These are phyloP conservation scores for Neophaeococcomyces mojaviensis DNA, from an alignment of 2,329 filamentous ascomycete genomes.

Conservation along the genomic window DNA sequence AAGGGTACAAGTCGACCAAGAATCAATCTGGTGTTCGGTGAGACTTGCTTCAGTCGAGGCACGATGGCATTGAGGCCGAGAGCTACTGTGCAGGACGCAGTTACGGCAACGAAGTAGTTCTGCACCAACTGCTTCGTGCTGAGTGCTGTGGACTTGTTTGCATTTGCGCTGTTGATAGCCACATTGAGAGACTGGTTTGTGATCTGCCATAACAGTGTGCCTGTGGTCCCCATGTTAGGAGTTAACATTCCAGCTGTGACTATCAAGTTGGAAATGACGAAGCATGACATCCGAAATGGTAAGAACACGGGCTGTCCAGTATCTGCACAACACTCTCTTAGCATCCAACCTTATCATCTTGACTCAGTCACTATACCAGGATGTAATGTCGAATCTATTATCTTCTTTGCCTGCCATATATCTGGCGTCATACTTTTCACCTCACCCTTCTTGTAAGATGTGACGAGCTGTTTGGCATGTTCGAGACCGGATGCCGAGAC, in stretches of 20 bases:
- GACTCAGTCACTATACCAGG: constrained; percentile 57
- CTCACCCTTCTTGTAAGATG: constrained; percentile 79
- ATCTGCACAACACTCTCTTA: constrained; percentile 47
- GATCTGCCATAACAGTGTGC: constrained; percentile 89
- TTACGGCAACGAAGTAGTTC: constrained; percentile 86
- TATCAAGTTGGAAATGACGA: constrained; percentile 84
- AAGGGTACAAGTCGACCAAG: constrained; percentile 89
- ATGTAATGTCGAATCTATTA: constrained; percentile 92
- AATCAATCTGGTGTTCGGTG: constrained; percentile 66
- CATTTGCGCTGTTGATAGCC: constrained; percentile 93
- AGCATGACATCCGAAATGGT: constrained; percentile 95
- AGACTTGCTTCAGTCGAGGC: constrained; percentile 69
- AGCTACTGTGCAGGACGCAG: constrained; percentile 87
- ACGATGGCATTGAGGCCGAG: constrained; percentile 86
- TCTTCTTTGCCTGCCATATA: constrained; percentile 92
- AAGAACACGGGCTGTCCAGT: constrained; percentile 87
- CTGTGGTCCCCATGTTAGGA: constrained; percentile 57
- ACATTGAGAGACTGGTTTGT: constrained; percentile 97
- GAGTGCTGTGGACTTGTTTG: constrained; percentile 88
- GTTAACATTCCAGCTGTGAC: constrained; percentile 97
- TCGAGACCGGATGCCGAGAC: constrained; percentile 72
- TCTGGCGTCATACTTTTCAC: constrained; percentile 75
- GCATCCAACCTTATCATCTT: background rate
- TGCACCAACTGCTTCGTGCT: constrained; percentile 72
- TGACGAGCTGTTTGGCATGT: constrained; percentile 72